Evolutionary conservation across 257 asterid species (phyloP), one percentile per base, ranked within the genome.

Genomic region (Nicotiana otophora): DNA sequence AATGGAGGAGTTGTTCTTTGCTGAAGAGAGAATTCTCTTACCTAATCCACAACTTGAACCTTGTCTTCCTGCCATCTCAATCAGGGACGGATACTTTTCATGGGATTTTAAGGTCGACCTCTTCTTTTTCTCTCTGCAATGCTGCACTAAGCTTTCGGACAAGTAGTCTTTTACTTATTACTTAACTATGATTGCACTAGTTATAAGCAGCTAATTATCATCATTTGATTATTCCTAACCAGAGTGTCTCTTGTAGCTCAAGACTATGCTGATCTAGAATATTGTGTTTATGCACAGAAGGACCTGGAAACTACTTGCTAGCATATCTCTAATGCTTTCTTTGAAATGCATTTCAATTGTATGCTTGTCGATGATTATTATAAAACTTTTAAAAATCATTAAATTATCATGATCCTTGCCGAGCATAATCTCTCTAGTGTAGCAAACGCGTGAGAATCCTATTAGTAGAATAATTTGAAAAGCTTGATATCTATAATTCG

Each of bases 1-100:
- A 51, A 83, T 95, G 69, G 98, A 95, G 84, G 98, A 95, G 83
- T 83, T 95, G 78, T 86, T 95, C 39, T 91, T 92, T 72, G 93
- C 98, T 76, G 97, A 93, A 83, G 98, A 95, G 89, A 90, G 98
- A 89, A 81, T 84, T 17, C 88, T 95, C 83, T 87, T 87, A 51
- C 95, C 98, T 87, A 93, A 95, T 87, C 98, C 96, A 81, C 94
- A 95, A 63, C 90, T 89, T 81, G 92, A 89, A 77, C 93, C 92
- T 23, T 83, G 51, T 55, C 90, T 90, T 83, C 94, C 98, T 57
- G 94, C 95, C 81, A 93, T 95, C 85, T 95, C 97, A 78, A 90
- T 95, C 85, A 90, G 88, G 91, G 87, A 81, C 46, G 95, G 93
- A 76, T 69, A 39, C 84, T 95, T 95, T 88, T 91, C 97, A 17